Percentiles rank a stretch among this genome's conserved stretches.
phyloP scores from a whole-genome alignment of 1,284 basidiomycete species.

The Phaffia rhodozyma region DNA sequence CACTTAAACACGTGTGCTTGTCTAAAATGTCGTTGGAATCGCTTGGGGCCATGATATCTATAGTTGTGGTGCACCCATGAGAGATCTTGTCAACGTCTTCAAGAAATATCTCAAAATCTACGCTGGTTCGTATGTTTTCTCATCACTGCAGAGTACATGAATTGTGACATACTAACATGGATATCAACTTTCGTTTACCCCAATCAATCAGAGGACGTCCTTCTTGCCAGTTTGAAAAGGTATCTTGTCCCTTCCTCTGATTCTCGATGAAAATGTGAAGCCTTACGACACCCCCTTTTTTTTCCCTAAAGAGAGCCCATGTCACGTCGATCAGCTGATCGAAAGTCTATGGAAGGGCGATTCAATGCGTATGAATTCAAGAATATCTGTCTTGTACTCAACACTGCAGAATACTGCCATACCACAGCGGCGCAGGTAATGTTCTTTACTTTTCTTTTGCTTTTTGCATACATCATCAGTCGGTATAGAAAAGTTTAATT shows the following conservation, averaged over 20 bases:
- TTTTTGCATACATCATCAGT: no score
- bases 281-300: not conserved
- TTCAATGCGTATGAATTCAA: constrained; percentile 60
- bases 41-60: not conserved
- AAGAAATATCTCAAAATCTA: constrained; percentile 91
- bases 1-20: no score
- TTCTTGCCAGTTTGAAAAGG: constrained; percentile 60
- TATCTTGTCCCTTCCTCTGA: constrained; percentile 26
- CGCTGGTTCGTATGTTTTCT: constrained; percentile 49
- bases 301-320: not conserved
- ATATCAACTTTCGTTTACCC: not conserved
- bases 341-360: constrained; percentile 64
- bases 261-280: not conserved
- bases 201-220: constrained; percentile 55
- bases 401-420: constrained; percentile 96
- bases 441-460: not conserved
- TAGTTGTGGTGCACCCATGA: constrained; percentile 42
- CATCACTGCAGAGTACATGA: not conserved
- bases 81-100: constrained; percentile 64
- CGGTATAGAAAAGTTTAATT: no score
- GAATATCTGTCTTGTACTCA: constrained; percentile 74
- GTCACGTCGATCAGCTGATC: constrained; percentile 33
- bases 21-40: not conserved
- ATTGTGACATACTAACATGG: constrained; percentile 13
- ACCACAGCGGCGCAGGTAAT: constrained; percentile 70